Base-by-base conservation (phyloP, 352 stramenopile species). In the Aphanomyces cochlioides region DNA sequence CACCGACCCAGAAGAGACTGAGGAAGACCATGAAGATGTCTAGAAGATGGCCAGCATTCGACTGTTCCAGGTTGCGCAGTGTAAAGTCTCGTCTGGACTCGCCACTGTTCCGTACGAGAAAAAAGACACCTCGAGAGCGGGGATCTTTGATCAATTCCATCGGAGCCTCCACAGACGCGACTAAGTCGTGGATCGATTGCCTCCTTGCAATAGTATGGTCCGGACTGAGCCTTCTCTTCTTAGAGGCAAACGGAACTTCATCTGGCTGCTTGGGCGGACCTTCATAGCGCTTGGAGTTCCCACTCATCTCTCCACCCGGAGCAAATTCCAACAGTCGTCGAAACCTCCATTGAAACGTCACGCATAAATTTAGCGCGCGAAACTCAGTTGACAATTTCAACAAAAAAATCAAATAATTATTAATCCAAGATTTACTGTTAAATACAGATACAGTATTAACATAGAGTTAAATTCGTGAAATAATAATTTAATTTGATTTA, bases 41-140 rank as follows among this genome's bases (percentile, higher is more conserved):
- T 37, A 89, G 71, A 38, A 78, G 39, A 60, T 67, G 86, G 7
- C 81, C 84, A 5, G 75, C 81, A 17, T 82, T 78, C 28, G 83
- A 90, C 45, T 85, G 84, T 71, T 90, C 82, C 5, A 91, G 78
- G 57, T 88, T 93, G 41, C 85, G 83, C 41, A 90, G 81, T 57
- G 90, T 77, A 78, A 81, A 93, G 54, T 91, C 82, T 21, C 83
- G 83, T 8, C 83, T 50, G 3, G 74, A 73, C 60, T 93, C 85
- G 13, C 78, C 84, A 10, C 36, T 57, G 47, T 70, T 56, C 5
- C 64, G 64, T 19, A 70, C 28, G 64, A 70, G 64, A 17, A 70
- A 70, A 34, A 70, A 58, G 10, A 70, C 21, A 5, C 64, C 64
- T 10, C 47, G 45, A 3, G 64, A 54, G 21, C 64, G 64, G 8